Percentiles rank a stretch among this genome's conserved stretches.
phyloP scores from a whole-genome alignment of 768 basidiomycete genomes.

The Basidioascus undulatus region DNA sequence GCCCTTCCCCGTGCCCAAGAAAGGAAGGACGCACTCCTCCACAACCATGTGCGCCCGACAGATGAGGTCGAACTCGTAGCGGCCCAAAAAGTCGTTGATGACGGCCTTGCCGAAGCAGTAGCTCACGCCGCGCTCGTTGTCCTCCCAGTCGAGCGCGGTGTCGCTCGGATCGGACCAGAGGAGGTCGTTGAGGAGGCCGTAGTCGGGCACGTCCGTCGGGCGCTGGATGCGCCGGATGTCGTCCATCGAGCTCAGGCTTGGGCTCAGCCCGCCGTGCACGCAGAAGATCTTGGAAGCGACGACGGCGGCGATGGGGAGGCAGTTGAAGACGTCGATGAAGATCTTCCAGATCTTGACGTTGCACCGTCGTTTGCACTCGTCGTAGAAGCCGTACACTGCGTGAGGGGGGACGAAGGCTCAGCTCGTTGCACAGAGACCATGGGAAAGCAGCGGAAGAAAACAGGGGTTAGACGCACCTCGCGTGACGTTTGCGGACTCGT shows the following conservation, averaged over 20 bases:
- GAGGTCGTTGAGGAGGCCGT: conserved; percentile 84
- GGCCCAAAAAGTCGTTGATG: conserved; percentile 61
- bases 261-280: conserved; percentile 69
- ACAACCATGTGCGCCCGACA: conserved; percentile 99
- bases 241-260: conserved; percentile 84
- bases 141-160: conserved; percentile 95
- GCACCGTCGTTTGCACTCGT: conserved; percentile 97
- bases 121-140: conserved; percentile 94
- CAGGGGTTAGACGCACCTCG: conserved; percentile 53
- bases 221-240: conserved; percentile 94
- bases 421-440: background rate
- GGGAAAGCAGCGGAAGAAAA: background rate
- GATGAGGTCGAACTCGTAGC: conserved; percentile 97
- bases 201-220: conserved; percentile 96
- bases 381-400: conserved; percentile 94
- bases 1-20: background rate
- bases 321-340: conserved; percentile 98
- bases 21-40: conserved; percentile 32
- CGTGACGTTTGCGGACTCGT: conserved; percentile 98
- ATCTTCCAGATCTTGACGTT: conserved; percentile 99
- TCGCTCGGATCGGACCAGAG: conserved; percentile 97
- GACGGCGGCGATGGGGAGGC: conserved; percentile 90
- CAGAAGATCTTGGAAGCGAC: conserved; percentile 99
- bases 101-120: conserved; percentile 97
- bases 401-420: background rate